Base-by-base conservation (phyloP, 352 stramenopile genomes). In the Globisporangium recalcitrans region DNA sequence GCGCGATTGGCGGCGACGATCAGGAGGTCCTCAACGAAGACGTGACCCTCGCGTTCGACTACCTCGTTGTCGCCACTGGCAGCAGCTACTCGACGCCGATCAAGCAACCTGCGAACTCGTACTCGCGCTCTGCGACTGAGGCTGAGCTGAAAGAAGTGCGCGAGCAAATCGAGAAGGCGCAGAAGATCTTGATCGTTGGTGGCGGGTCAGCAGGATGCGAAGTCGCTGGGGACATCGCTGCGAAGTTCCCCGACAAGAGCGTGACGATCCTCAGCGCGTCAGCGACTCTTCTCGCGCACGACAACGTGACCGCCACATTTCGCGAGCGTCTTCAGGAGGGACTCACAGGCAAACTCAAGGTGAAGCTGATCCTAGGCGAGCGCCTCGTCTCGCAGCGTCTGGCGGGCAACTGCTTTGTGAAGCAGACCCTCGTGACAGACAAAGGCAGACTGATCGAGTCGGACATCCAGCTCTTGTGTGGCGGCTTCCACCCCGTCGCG, bases 11-110 rank as follows among this genome's bases (percentile, higher is more conserved):
- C 4, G 14, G 29, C 1, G 24, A 64, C 27, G 36, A 60, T 11
- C 26, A 38, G 8, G 51, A 38, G 36, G 52, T 22, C 19, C 4
- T 44, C 16, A 46, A 27, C 1, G 24, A 44, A 4, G 60, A 60
- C 21, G 31, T 62, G 10, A 70, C 55, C 10, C 29, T 87, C 24
- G 32, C 24, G 1, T 88, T 78, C 58, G 77, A 87, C 69, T 87
- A 79, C 61, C 66, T 87, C 10, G 63, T 88, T 36, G 47, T 88
- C 31, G 79, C 79, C 34, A 88, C 77, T 1, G 79, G 77, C 29
- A 80, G 69, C 62, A 80, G 67, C 56, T 87, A 87, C 72, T 60
- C 75, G 7, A 63, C 70, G 46, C 79, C 79, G 2, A 78, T 88
- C 56, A 90, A 86, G 46, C 70, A 78, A 55, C 53, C 64, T 38